Evolutionary conservation across 2,329 filamentous ascomycete genomes (phyloP).

Genomic region (Xylariaceae sp.): DNA sequence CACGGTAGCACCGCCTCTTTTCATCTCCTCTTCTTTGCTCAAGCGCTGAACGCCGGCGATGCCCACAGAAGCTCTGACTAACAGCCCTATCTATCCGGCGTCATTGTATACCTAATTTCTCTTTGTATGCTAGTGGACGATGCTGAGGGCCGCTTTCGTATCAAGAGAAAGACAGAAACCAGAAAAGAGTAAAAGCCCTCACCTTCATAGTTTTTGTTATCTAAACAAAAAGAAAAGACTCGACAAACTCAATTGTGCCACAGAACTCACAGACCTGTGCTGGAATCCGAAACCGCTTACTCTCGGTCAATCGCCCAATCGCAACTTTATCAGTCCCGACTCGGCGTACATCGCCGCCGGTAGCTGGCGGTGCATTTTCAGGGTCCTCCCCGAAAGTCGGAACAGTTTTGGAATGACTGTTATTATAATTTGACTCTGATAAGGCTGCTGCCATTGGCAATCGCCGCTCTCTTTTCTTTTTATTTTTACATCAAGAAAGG

Average conservation of each 20-base stretch:
- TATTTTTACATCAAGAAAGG: too few species aligned
- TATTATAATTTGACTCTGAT: too few species aligned
- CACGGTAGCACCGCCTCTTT: neutral
- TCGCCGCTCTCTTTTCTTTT: too few species aligned
- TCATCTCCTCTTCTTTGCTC: neutral
- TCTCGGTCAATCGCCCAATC: too few species aligned
- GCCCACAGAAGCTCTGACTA: conserved; percentile 21
- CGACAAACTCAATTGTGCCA: conserved; percentile 4
- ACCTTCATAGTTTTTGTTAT: neutral
- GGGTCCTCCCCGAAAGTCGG: conserved; percentile 26
- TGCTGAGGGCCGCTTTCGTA: conserved; percentile 11
- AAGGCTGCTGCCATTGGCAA: too few species aligned
- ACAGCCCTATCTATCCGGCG: conserved; percentile 19
- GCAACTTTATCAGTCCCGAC: conserved; percentile 23
- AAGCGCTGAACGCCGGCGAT: neutral
- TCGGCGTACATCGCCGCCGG: too few species aligned
- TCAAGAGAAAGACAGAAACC: neutral
- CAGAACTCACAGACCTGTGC: conserved; percentile 10
- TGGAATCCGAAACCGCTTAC: too few species aligned
- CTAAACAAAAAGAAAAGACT: conserved; percentile 7
- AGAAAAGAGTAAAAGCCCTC: neutral
- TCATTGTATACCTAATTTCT: conserved; percentile 18
- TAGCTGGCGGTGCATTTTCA: conserved; percentile 25
- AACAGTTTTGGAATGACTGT: too few species aligned
- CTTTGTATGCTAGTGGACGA: conserved; percentile 13